Evolutionary conservation across 1,284 basidiomycete species (phyloP).

Genomic region (Marasmius fiardii): DNA sequence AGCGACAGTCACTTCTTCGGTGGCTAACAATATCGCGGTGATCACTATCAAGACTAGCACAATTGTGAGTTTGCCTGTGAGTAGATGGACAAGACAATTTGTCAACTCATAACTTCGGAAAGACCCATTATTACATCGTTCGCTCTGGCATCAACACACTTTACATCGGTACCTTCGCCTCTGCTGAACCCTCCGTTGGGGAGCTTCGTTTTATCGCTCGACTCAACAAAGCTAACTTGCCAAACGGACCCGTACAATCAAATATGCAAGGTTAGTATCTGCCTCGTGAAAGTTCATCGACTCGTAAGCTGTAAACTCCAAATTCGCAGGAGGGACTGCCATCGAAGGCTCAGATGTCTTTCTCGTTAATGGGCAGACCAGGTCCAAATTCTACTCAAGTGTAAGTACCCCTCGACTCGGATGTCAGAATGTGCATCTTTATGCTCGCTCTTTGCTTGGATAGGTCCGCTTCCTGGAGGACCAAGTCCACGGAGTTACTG

Average conservation of each 20-base stretch:
- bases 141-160: conserved; percentile 38
- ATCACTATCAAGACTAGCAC: conserved; percentile 39
- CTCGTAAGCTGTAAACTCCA: no score
- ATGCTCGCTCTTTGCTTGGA: not conserved
- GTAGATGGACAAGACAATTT: not conserved
- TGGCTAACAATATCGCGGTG: conserved; percentile 34
- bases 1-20: conserved; percentile 32
- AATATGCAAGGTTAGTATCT: conserved; percentile 26
- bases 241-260: conserved; percentile 33
- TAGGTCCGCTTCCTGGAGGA: conserved; percentile 40
- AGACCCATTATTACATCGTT: conserved; percentile 43
- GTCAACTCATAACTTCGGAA: not conserved
- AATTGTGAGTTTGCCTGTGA: conserved; percentile 27
- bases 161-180: conserved; percentile 41
- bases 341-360: conserved; percentile 48
- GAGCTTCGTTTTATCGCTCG: conserved; percentile 49
- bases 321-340: conserved; percentile 29
- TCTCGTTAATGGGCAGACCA: conserved; percentile 40
- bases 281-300: no score
- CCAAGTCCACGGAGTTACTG: conserved; percentile 41
- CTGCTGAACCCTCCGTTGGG: conserved; percentile 42
- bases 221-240: conserved; percentile 36
- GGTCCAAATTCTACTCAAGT: conserved; percentile 47
- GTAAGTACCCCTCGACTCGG: conserved; percentile 20
- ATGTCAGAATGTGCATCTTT: not conserved